These are phyloP conservation scores for Sclerotinia minor DNA, from an alignment of 2,329 filamentous ascomycete species.

Conservation along the genomic window DNA sequence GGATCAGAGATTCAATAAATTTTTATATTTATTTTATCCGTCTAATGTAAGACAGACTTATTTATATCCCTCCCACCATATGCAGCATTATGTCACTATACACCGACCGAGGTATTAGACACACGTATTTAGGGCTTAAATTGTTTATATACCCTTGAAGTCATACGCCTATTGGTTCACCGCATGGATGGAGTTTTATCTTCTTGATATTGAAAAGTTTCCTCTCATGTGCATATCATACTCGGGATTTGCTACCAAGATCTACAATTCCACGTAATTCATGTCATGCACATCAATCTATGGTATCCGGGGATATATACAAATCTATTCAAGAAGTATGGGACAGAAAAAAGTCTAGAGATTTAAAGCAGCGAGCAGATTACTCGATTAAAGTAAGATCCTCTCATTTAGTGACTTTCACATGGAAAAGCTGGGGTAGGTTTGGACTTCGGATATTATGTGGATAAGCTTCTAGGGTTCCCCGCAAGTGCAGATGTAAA, in stretches of 20 bases:
- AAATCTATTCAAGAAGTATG: neutral
- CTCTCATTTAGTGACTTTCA: neutral
- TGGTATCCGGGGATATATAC: neutral
- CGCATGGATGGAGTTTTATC: neutral
- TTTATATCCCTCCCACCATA: neutral
- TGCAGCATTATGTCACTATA: neutral
- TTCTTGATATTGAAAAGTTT: neutral
- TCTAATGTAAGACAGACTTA: neutral
- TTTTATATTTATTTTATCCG: neutral
- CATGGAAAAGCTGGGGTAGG: slow-evolving; percentile 2
- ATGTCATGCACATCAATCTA: neutral
- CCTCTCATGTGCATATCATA: neutral
- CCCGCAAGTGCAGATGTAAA: neutral
- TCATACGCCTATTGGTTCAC: neutral
- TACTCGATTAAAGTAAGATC: neutral
- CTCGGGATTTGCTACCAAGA: neutral
- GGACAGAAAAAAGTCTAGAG: neutral
- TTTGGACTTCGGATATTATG: neutral
- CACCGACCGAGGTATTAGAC: neutral
- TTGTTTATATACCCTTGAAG: neutral
- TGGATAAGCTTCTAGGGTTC: neutral
- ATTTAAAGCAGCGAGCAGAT: neutral
- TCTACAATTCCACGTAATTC: neutral
- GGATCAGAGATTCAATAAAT: neutral
- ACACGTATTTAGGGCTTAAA: neutral